A percentile compares a stretch with the other conserved stretches of the same genome.
Evolutionary conservation across 257 asterid species (phyloP).

Genomic region (Solanum corneliomulleri): DNA sequence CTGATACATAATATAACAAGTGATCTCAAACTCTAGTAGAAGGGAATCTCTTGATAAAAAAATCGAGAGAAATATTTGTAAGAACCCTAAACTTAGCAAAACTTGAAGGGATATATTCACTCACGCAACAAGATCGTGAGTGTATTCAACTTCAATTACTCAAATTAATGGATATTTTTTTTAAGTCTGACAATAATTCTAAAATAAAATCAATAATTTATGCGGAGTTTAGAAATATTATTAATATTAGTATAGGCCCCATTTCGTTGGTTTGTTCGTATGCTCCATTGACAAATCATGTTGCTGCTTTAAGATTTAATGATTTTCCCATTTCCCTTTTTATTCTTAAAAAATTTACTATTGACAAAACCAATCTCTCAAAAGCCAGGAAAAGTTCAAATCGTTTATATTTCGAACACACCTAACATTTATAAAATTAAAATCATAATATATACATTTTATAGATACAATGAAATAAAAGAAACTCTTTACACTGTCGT

Average conservation of each 20-base stretch:
- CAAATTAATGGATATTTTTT: no score
- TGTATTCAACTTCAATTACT: no score
- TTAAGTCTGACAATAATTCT: no score
- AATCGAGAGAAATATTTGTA: no score
- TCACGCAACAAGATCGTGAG: background rate
- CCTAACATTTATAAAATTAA: background rate
- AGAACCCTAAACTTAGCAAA: no score
- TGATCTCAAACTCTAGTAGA: background rate
- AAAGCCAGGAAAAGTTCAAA: background rate
- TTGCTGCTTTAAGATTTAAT: background rate
- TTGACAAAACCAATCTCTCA: background rate
- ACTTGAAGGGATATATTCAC: background rate
- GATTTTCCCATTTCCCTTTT: background rate
- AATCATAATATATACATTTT: no score
- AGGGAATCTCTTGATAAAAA: no score
- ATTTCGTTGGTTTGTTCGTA: background rate
- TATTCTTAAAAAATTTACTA: background rate
- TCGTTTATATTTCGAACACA: no score
- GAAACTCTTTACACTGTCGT: background rate
- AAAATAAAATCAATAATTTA: no score
- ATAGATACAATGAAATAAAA: background rate
- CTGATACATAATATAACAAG: background rate
- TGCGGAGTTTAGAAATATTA: rapidly evolving
- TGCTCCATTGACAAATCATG: background rate
- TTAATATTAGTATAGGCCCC: background rate